Percentiles rank a stretch among this genome's conserved stretches.
Conservation (phyloP, 2,329 filamentous ascomycete genomes). For the Colletotrichum graminicola region DNA sequence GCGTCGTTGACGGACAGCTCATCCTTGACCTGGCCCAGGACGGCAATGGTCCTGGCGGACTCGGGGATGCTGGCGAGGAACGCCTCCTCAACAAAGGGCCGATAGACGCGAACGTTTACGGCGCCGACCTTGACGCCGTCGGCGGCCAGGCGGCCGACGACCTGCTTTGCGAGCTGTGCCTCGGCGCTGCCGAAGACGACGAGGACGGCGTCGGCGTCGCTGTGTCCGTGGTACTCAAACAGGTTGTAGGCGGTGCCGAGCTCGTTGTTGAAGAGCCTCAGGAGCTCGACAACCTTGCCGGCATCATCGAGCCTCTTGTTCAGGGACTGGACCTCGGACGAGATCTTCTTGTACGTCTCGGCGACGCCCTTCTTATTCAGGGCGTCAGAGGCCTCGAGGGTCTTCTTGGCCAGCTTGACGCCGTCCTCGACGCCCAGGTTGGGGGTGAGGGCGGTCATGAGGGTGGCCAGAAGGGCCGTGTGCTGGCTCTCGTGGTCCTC, state of each 20-base stretch:
- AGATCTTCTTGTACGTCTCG: slow-evolving; percentile 75
- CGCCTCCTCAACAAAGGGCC: slow-evolving; percentile 94
- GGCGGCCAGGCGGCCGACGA: slow-evolving; percentile 78
- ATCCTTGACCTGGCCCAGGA: slow-evolving; percentile 89
- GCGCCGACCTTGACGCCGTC: slow-evolving; percentile 85
- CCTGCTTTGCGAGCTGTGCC: slow-evolving; percentile 85
- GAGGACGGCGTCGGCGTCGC: slow-evolving; percentile 82
- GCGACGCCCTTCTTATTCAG: slow-evolving; percentile 78
- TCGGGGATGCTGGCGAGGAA: slow-evolving; percentile 86
- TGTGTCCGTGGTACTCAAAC: slow-evolving; percentile 94
- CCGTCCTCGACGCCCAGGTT: slow-evolving; percentile 91
- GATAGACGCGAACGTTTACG: slow-evolving; percentile 92
- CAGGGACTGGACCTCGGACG: slow-evolving; percentile 70
- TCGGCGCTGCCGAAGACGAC: slow-evolving; percentile 95
- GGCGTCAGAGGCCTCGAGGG: slow-evolving; percentile 83
- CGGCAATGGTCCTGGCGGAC: slow-evolving; percentile 80
- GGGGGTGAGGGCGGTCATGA: slow-evolving; percentile 81
- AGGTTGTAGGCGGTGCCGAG: slow-evolving; percentile 92
- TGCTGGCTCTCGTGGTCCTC: slow-evolving; percentile 95
- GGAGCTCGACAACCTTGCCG: slow-evolving; percentile 76
- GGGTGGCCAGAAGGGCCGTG: slow-evolving; percentile 87
- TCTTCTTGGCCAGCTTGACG: slow-evolving; percentile 84
- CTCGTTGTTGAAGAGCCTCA: slow-evolving; percentile 86
- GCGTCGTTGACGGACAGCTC: slow-evolving; percentile 79
- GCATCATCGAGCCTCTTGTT: slow-evolving; percentile 80